A percentile compares a stretch with the other conserved stretches of the same genome.
phyloP scores from a whole-genome alignment of 2,329 filamentous ascomycete genomes.

The Exophiala sp. region DNA sequence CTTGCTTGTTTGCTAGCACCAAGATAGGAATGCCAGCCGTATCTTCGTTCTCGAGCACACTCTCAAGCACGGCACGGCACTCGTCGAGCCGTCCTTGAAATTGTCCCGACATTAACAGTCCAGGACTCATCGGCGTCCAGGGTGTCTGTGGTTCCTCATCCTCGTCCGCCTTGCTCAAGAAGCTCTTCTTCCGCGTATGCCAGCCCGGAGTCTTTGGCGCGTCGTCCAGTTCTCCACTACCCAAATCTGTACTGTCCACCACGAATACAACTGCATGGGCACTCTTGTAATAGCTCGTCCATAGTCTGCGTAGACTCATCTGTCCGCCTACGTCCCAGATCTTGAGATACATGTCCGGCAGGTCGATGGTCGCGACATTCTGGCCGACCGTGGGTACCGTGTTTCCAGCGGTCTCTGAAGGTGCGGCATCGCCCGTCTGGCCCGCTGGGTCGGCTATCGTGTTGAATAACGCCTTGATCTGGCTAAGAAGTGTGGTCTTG shows the following conservation, averaged over 20 bases:
- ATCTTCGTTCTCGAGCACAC: conserved; percentile 80
- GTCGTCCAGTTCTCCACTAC: conserved; percentile 61
- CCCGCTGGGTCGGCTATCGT: conserved; percentile 40
- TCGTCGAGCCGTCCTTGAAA: conserved; percentile 67
- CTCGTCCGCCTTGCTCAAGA: conserved; percentile 22
- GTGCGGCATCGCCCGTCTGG: conserved; percentile 35
- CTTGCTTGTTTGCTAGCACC: conserved; percentile 95
- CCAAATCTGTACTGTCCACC: conserved; percentile 90
- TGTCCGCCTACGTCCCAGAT: conserved; percentile 98
- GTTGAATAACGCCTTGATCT: conserved; percentile 85
- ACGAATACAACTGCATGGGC: conserved; percentile 98
- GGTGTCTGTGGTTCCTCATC: conserved; percentile 33
- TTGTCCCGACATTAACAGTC: conserved; percentile 12
- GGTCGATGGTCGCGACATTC: conserved; percentile 86
- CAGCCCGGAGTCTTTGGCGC: conserved; percentile 20
- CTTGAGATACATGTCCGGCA: conserved; percentile 95
- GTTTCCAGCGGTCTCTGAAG: conserved; percentile 67
- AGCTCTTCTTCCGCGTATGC: conserved; percentile 28
- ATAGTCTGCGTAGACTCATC: conserved; percentile 79
- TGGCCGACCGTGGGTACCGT: conserved; percentile 97
- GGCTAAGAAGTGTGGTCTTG: conserved; percentile 96
- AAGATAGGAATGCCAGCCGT: conserved; percentile 88
- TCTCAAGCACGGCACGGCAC: conserved; percentile 83
- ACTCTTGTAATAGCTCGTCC: conserved; percentile 91
- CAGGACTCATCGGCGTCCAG: conserved; percentile 36